Evolutionary conservation across 2,329 filamentous ascomycete species (phyloP).

Genomic region (Venturiaceae sp.): DNA sequence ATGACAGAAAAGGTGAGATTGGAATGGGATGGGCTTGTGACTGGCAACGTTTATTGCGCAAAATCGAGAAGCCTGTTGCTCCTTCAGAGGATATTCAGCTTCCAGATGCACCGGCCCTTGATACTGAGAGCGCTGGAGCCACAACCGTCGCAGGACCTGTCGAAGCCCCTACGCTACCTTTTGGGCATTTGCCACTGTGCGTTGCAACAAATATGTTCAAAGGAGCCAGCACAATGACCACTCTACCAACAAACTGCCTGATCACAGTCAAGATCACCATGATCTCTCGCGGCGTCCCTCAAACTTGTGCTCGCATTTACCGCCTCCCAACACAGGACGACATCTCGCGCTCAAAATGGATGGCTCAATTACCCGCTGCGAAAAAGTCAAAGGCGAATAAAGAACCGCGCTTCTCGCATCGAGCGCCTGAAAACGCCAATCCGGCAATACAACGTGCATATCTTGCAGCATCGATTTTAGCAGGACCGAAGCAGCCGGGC

Average conservation of each 20-base stretch:
- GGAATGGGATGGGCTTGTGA: conserved; percentile 77
- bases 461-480: conserved; percentile 32
- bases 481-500: conserved; percentile 19
- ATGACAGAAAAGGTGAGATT: conserved; percentile 68
- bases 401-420: conserved; percentile 13
- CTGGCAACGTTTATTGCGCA: conserved; percentile 46
- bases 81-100: background rate
- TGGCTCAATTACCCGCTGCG: conserved; percentile 29
- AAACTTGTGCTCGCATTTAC: conserved; percentile 72
- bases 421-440: conserved; percentile 25
- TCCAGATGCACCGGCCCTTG: background rate
- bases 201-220: conserved; percentile 9
- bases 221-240: background rate
- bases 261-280: conserved; percentile 59
- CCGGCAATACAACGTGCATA: conserved; percentile 39
- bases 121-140: background rate
- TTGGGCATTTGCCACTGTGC: conserved; percentile 2
- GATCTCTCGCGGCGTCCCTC: conserved; percentile 59
- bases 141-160: background rate
- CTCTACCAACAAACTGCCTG: conserved; percentile 19
- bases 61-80: background rate
- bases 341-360: conserved; percentile 61
- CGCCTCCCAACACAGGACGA: conserved; percentile 54
- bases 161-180: background rate
- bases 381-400: background rate